Percentiles rank a stretch among this genome's conserved stretches.
These are phyloP conservation scores for Castanospermum australe DNA, from an alignment of 306 rosid genomes.

Conservation along the genomic window DNA sequence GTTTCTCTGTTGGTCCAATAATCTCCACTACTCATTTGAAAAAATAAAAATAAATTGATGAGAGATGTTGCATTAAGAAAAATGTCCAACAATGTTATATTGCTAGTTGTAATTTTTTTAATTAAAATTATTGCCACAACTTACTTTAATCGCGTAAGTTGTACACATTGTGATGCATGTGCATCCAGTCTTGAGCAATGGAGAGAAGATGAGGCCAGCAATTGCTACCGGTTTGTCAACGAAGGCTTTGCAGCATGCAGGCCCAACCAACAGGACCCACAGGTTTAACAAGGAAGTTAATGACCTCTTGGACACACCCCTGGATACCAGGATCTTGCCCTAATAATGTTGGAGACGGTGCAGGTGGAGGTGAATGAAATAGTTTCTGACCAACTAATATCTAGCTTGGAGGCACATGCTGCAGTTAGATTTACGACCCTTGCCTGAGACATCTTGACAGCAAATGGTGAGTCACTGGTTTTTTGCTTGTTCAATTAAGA, in stretches of 20 bases:
- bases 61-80: background rate
- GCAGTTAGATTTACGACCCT: background rate
- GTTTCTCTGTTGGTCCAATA: background rate
- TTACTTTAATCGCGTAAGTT: too few species aligned
- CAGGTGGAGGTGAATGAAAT: background rate
- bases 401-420: background rate
- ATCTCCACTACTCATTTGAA: background rate
- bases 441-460: background rate
- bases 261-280: background rate
- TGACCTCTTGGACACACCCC: background rate
- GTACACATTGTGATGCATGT: background rate
- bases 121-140: background rate
- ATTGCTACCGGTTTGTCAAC: too few species aligned
- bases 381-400: background rate
- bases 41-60: background rate
- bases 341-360: background rate
- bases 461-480: background rate
- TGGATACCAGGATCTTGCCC: slow-evolving; percentile 29
- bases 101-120: background rate
- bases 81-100: background rate
- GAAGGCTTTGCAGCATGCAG: background rate
- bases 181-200: background rate
- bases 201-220: slow-evolving; percentile 9
- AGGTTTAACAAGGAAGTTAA: background rate
- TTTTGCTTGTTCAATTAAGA: background rate